Percentiles rank a stretch among this genome's conserved stretches.
These are phyloP conservation scores for Mortierella sp. DNA, from an alignment of 371 early-diverging fungal species.

Conservation along the genomic window DNA sequence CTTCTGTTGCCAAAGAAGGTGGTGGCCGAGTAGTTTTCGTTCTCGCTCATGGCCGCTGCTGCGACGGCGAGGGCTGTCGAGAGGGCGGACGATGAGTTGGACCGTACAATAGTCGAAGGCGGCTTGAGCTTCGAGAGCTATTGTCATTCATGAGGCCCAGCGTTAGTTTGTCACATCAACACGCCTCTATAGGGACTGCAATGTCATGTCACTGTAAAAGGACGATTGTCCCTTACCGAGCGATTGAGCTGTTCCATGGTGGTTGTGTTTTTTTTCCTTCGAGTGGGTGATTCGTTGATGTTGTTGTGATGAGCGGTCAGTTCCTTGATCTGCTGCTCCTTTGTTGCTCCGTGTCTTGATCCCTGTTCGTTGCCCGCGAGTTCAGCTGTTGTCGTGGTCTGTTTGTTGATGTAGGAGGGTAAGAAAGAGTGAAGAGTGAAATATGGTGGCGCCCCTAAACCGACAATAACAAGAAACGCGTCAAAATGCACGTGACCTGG, in stretches of 20 bases:
- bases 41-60: background rate
- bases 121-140: conserved; percentile 31
- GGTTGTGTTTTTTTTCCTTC: background rate
- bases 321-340: background rate
- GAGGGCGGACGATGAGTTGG: conserved; percentile 23
- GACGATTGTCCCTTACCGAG: conserved; percentile 7
- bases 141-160: background rate
- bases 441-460: no score
- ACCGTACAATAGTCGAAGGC: conserved; percentile 20
- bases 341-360: background rate
- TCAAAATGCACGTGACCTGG: no score
- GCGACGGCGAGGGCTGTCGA: conserved; percentile 19
- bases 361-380: no score
- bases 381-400: no score
- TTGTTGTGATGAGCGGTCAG: background rate
- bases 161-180: no score
- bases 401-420: no score
- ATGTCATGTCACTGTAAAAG: background rate
- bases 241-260: conserved; percentile 15
- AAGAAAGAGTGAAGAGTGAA: no score
- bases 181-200: no score
- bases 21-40: background rate
- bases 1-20: background rate
- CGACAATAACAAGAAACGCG: no score
- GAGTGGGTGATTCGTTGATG: no score